phyloP scores from a whole-genome alignment of 371 early-diverging fungal species.

The Syncephalastrum sp. region DNA sequence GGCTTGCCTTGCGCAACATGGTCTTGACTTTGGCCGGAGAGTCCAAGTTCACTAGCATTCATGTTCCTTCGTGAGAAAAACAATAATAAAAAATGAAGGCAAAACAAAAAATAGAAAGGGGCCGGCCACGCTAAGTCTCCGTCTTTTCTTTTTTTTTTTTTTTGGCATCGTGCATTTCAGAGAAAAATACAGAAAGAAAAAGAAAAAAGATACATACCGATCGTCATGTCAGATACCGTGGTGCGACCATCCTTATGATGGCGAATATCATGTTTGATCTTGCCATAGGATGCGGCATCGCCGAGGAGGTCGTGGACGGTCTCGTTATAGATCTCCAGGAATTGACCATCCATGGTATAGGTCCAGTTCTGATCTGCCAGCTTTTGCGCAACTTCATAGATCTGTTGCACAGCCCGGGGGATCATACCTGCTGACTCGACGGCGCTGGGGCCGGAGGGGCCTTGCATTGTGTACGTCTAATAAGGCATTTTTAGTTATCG shows the following conservation, averaged over 20 bases:
- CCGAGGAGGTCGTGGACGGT: constrained; percentile 71
- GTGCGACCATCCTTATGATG: constrained; percentile 76
- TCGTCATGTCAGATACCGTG: constrained; percentile 73
- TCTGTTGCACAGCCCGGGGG: constrained; percentile 84
- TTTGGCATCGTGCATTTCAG: background rate
- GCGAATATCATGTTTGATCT: constrained; percentile 80
- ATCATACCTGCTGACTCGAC: constrained; percentile 77
- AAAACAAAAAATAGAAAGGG: background rate
- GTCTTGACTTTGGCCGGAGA: constrained; percentile 70
- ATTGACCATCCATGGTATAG: constrained; percentile 85
- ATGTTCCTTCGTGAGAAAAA: background rate
- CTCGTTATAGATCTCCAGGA: constrained; percentile 96
- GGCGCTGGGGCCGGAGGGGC: constrained; percentile 43
- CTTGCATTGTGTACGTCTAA: constrained; percentile 83
- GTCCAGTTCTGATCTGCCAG: constrained; percentile 84
- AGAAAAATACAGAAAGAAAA: too few relatives aligned
- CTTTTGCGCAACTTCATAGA: constrained; percentile 76
- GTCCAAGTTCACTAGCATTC: constrained; percentile 47
- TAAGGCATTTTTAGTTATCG: too few relatives aligned
- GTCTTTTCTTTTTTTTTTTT: background rate
- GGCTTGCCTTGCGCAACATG: constrained; percentile 73
- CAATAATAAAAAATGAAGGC: background rate
- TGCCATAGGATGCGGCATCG: constrained; percentile 34
- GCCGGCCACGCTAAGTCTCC: background rate
- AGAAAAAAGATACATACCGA: constrained; percentile 32